Evolutionary conservation across 495 filamentous ascomycete genomes (phyloP).

Genomic region (Pyrenula aspistea): DNA sequence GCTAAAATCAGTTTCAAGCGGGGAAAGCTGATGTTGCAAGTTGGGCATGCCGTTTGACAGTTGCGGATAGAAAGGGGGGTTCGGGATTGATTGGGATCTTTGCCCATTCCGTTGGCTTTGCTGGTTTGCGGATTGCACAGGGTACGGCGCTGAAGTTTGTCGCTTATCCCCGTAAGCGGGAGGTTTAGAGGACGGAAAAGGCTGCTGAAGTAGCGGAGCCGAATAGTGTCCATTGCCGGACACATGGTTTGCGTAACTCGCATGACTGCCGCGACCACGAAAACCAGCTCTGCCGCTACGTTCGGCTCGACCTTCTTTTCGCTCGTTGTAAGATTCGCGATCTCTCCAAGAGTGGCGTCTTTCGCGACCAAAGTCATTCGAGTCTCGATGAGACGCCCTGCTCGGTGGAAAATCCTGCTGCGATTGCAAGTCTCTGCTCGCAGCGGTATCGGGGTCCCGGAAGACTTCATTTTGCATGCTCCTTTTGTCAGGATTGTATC

Average conservation of each 20-base stretch:
- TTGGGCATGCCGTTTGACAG: conserved; percentile 14
- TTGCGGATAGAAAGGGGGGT: conserved; percentile 18
- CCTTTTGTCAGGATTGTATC: background rate
- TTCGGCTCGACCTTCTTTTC: conserved; percentile 35
- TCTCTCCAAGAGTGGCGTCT: background rate
- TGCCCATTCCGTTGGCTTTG: conserved; percentile 27
- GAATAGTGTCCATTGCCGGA: conserved; percentile 8
- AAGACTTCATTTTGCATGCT: conserved; percentile 13
- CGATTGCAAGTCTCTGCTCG: conserved; percentile 1
- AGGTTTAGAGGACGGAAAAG: conserved; percentile 5
- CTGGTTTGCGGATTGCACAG: conserved; percentile 2
- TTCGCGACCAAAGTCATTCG: background rate
- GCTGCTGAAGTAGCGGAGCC: conserved; percentile 18
- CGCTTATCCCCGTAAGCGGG: conserved; percentile 10
- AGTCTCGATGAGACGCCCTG: no score
- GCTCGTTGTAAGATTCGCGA: conserved; percentile 20
- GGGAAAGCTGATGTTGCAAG: conserved; percentile 11
- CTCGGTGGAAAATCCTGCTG: background rate
- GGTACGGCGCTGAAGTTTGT: conserved; percentile 7
- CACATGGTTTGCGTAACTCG: conserved; percentile 23
- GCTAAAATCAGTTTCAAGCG: conserved; percentile 18
- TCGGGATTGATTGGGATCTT: conserved; percentile 37
- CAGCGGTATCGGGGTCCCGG: conserved; percentile 12
- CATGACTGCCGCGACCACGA: conserved; percentile 38
- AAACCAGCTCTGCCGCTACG: conserved; percentile 39